phyloP scores from a whole-genome alignment of 75 land plant species.

The Gnetum montanum region DNA sequence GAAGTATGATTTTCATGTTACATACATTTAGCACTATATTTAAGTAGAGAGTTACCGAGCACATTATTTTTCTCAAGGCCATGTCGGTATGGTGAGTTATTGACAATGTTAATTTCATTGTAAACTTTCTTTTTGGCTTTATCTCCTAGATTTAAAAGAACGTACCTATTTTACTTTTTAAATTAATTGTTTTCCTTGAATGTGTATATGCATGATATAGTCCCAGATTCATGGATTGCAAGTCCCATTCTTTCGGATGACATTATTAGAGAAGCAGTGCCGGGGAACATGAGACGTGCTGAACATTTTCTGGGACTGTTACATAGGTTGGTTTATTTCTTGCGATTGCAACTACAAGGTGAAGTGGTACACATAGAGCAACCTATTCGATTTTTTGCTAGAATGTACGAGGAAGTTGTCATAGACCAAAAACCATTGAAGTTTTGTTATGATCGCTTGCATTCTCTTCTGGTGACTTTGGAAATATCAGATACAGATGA shows the following conservation, averaged over 20 bases:
- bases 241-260: slow-evolving; percentile 94
- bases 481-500: slow-evolving; percentile 99
- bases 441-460: slow-evolving; percentile 96
- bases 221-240: slow-evolving; percentile 75
- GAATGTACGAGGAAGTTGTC: slow-evolving; percentile 56
- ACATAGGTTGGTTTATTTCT: slow-evolving; percentile 78
- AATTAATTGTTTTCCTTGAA: too few relatives aligned
- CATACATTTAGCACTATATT: too few relatives aligned
- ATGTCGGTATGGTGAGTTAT: too few relatives aligned
- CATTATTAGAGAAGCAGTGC: slow-evolving; percentile 92
- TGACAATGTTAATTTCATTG: too few relatives aligned
- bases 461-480: slow-evolving; percentile 84
- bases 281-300: slow-evolving; percentile 91
- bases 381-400: slow-evolving; percentile 71
- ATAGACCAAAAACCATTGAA: slow-evolving; percentile 95
- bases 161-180: slow-evolving; percentile 2
- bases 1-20: too few relatives aligned
- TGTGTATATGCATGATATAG: too few relatives aligned
- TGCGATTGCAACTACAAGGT: slow-evolving; percentile 55
- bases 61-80: too few relatives aligned
- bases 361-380: slow-evolving; percentile 93
- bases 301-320: slow-evolving; percentile 89
- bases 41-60: too few relatives aligned
- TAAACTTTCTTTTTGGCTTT: slow-evolving; percentile 1
- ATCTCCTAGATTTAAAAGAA: neutral